These are phyloP conservation scores for Tricholoma matsutake DNA, from an alignment of 768 basidiomycete genomes.

Conservation along the genomic window DNA sequence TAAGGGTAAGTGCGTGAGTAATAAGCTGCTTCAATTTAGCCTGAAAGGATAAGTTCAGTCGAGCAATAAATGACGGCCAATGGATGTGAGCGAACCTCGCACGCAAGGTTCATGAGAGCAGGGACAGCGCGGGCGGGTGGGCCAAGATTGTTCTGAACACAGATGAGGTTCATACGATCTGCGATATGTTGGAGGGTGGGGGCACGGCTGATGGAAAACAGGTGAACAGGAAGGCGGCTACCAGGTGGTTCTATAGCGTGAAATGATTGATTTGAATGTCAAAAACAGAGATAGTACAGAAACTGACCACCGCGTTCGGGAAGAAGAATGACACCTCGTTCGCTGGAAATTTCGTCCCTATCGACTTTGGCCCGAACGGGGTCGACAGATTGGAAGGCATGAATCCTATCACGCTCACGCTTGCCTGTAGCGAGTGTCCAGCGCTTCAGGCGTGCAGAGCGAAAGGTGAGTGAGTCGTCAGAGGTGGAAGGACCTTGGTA, in stretches of 20 bases:
- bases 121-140: slow-evolving; percentile 62
- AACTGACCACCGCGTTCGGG: slow-evolving; percentile 62
- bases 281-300: not conserved
- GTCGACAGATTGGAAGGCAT: slow-evolving; percentile 41
- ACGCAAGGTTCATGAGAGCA: slow-evolving; percentile 70
- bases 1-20: slow-evolving; percentile 74
- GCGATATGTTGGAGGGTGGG: slow-evolving; percentile 75
- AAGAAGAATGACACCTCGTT: slow-evolving; percentile 64
- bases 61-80: not conserved
- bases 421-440: slow-evolving; percentile 73
- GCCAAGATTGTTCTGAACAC: slow-evolving; percentile 69
- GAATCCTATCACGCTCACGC: slow-evolving; percentile 72
- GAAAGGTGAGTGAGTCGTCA: slow-evolving; percentile 51
- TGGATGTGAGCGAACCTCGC: slow-evolving; percentile 51
- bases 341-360: slow-evolving; percentile 66
- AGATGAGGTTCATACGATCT: slow-evolving; percentile 79
- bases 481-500: slow-evolving; percentile 63
- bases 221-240: slow-evolving; percentile 64
- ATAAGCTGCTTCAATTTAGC: slow-evolving; percentile 83
- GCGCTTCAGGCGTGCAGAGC: slow-evolving; percentile 64
- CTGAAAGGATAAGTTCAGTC: slow-evolving; percentile 31
- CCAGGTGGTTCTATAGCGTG: slow-evolving; percentile 58
- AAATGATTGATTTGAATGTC: not conserved
- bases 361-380: slow-evolving; percentile 43
- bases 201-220: slow-evolving; percentile 70